A percentile compares a stretch with the other conserved stretches of the same genome.
Evolutionary conservation across 1,284 basidiomycete genomes (phyloP).

Genomic region (Cystobasidium pallidum): DNA sequence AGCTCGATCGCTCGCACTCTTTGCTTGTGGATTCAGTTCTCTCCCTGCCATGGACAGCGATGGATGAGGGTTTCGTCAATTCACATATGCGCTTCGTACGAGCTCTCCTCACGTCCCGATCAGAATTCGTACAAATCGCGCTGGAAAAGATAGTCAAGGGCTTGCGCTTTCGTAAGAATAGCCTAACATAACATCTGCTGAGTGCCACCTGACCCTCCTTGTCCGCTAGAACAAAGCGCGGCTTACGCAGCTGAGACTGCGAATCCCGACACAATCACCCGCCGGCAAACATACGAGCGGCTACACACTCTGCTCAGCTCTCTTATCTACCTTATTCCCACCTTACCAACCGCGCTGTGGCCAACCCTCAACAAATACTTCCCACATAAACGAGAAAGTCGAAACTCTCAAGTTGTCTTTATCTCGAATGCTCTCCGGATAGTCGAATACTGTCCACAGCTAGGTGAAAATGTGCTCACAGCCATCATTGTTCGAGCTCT

Average conservation of each 20-base stretch:
- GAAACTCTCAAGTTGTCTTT: conserved; percentile 81
- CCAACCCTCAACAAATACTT: conserved; percentile 82
- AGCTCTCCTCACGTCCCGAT: conserved; percentile 88
- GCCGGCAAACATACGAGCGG: conserved; percentile 81
- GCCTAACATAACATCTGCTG: too few species aligned
- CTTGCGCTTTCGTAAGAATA: conserved; percentile 86
- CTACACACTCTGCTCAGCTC: conserved; percentile 82
- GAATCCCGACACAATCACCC: conserved; percentile 65
- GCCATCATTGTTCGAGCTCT: conserved; percentile 88
- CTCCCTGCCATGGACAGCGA: conserved; percentile 85
- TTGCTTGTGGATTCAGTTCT: conserved; percentile 85
- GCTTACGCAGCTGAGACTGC: conserved; percentile 37
- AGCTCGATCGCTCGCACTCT: conserved; percentile 78
- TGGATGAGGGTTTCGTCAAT: conserved; percentile 75
- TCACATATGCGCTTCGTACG: conserved; percentile 85
- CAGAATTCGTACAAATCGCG: conserved; percentile 86
- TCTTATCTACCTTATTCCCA: conserved; percentile 84
- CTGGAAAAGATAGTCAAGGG: conserved; percentile 79
- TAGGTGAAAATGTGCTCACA: conserved; percentile 80
- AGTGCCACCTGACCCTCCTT: background rate
- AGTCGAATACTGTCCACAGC: conserved; percentile 85
- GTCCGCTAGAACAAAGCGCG: conserved; percentile 27
- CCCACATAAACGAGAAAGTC: conserved; percentile 88
- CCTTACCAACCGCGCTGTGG: conserved; percentile 79
- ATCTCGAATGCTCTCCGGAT: conserved; percentile 86